Percentiles rank a stretch among this genome's conserved stretches.
Conservation (phyloP, 202 grass and related monocot genomes). For the Setaria italica region DNA sequence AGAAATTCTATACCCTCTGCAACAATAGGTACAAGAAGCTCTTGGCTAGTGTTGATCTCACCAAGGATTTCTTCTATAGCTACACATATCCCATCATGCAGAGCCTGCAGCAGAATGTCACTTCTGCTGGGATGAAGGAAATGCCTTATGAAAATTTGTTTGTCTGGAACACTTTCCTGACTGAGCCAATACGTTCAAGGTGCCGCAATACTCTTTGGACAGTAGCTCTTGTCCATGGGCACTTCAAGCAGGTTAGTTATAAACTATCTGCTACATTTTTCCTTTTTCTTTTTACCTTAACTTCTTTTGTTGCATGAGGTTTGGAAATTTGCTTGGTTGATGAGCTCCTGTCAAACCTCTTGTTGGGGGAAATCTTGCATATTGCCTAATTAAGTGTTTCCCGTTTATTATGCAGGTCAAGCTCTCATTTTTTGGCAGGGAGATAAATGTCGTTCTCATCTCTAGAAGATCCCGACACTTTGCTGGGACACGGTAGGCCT, state of each 20-base stretch:
- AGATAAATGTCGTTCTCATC: conserved; percentile 75
- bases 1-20: conserved; percentile 29
- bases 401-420: conserved; percentile 63
- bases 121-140: conserved; percentile 62
- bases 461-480: conserved; percentile 97
- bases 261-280: conserved; percentile 5
- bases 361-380: conserved; percentile 25
- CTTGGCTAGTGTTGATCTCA: conserved; percentile 90
- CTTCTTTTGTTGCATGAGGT: background rate
- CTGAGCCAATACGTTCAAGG: conserved; percentile 81
- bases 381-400: conserved; percentile 24
- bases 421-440: conserved; percentile 88
- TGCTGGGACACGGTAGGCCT: conserved; percentile 85
- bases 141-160: conserved; percentile 93
- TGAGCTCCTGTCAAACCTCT: background rate
- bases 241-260: conserved; percentile 88
- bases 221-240: conserved; percentile 90
- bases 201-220: conserved; percentile 92
- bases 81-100: conserved; percentile 99
- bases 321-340: conserved; percentile 27
- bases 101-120: conserved; percentile 79
- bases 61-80: conserved; percentile 98
- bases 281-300: background rate
- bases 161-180: conserved; percentile 93
- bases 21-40: conserved; percentile 97